Conservation (phyloP, 2,329 filamentous ascomycete genomes). For the Bipolaris sorokiniana region DNA sequence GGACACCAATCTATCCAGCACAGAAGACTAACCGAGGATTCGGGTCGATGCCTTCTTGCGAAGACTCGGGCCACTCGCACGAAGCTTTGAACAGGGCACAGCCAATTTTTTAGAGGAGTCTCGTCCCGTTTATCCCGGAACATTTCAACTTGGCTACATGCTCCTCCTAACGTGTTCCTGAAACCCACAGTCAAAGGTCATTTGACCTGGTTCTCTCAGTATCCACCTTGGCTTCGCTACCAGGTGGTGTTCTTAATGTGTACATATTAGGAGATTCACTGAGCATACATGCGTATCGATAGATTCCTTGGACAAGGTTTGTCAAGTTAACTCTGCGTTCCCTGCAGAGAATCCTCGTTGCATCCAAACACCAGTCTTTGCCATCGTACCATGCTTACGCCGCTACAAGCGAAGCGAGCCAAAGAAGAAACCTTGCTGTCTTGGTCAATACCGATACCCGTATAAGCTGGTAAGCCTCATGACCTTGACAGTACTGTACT, state of each 20-base stretch:
- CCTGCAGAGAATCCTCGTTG: not conserved
- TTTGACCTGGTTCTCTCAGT: conserved; percentile 5
- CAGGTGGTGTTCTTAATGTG: not conserved
- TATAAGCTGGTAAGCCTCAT: conserved; percentile 28
- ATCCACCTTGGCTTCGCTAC: not conserved
- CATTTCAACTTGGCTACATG: conserved; percentile 17
- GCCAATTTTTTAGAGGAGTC: conserved; percentile 32
- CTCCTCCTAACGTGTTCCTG: conserved; percentile 15
- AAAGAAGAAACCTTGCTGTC: conserved; percentile 1
- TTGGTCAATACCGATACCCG: not conserved
- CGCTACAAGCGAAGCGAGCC: conserved; percentile 9
- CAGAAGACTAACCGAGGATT: conserved; percentile 23
- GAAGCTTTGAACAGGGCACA: conserved; percentile 30
- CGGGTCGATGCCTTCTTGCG: conserved; percentile 32
- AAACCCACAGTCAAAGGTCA: conserved; percentile 15
- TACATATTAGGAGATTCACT: not conserved
- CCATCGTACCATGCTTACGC: not conserved
- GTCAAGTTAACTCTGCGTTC: not conserved
- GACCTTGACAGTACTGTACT: conserved; percentile 14
- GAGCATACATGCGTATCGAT: not conserved
- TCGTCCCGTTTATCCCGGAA: conserved; percentile 46
- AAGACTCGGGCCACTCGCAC: conserved; percentile 23
- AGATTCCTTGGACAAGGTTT: not conserved
- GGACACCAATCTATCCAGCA: conserved; percentile 16
- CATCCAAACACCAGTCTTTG: not conserved